Conservation (phyloP, 2,329 filamentous ascomycete genomes). For the Penicillium sp. region DNA sequence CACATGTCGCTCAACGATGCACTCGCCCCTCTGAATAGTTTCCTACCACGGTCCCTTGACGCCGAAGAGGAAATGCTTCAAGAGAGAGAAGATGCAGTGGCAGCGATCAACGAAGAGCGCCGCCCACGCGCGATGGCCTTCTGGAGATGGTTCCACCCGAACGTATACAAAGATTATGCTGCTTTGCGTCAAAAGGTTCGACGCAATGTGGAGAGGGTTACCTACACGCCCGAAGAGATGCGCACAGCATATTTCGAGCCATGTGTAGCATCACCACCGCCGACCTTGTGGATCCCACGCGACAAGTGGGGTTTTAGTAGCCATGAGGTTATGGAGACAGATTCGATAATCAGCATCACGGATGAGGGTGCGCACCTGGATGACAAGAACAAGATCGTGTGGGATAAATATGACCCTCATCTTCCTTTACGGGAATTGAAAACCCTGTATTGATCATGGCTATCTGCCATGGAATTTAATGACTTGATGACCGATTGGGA, state of each 20-base stretch:
- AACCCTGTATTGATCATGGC: slow-evolving; percentile 38
- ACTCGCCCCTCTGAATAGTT: slow-evolving; percentile 45
- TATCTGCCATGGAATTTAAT: neutral
- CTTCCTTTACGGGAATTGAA: slow-evolving; percentile 51
- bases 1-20: slow-evolving; percentile 51
- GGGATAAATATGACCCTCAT: slow-evolving; percentile 50
- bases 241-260: slow-evolving; percentile 66
- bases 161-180: slow-evolving; percentile 66
- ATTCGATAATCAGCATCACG: slow-evolving; percentile 64
- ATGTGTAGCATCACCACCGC: slow-evolving; percentile 52
- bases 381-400: slow-evolving; percentile 59
- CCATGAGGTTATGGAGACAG: slow-evolving; percentile 67
- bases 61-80: slow-evolving; percentile 45
- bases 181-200: slow-evolving; percentile 62
- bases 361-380: slow-evolving; percentile 64
- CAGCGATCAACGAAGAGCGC: slow-evolving; percentile 16
- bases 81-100: slow-evolving; percentile 28
- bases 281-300: slow-evolving; percentile 70
- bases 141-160: slow-evolving; percentile 55
- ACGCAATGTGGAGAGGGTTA: slow-evolving; percentile 45
- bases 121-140: slow-evolving; percentile 21
- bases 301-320: slow-evolving; percentile 65
- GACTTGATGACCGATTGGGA: slow-evolving; percentile 1
- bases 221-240: slow-evolving; percentile 55
- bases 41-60: slow-evolving; percentile 61